Evolutionary conservation across 1,139 yeast genomes (phyloP).

Genomic region (Meyerozyma elateridarum): DNA sequence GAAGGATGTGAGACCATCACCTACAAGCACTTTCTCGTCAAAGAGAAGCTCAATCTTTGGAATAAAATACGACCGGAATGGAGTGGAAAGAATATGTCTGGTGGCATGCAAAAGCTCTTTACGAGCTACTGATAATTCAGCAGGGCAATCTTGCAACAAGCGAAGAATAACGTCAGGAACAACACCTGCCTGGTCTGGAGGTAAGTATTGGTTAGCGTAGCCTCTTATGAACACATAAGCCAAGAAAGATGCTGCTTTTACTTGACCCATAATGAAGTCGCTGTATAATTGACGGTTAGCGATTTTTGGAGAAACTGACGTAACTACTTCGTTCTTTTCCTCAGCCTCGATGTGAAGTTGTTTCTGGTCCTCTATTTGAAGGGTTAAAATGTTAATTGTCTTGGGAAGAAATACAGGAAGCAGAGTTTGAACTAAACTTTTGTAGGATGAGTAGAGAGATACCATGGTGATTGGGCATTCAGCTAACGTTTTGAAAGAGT

Average conservation of each 20-base stretch:
- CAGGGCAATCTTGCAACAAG: slow-evolving; percentile 90
- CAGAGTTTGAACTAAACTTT: slow-evolving; percentile 65
- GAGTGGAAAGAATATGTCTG: slow-evolving; percentile 87
- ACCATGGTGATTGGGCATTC: slow-evolving; percentile 98
- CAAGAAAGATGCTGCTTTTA: slow-evolving; percentile 90
- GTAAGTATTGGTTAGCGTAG: slow-evolving; percentile 62
- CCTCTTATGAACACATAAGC: slow-evolving; percentile 91
- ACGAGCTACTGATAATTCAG: slow-evolving; percentile 89
- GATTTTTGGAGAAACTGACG: slow-evolving; percentile 58
- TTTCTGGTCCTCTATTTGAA: slow-evolving; percentile 61
- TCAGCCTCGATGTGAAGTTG: slow-evolving; percentile 54
- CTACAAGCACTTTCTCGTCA: slow-evolving; percentile 83
- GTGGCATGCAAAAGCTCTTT: slow-evolving; percentile 93
- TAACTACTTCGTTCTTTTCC: slow-evolving; percentile 50
- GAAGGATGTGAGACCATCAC: slow-evolving; percentile 86
- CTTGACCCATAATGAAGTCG: slow-evolving; percentile 92
- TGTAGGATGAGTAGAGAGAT: slow-evolving; percentile 81
- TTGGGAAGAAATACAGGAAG: slow-evolving; percentile 78
- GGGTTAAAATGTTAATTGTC: slow-evolving; percentile 65
- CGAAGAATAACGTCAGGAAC: slow-evolving; percentile 88
- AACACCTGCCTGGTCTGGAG: slow-evolving; percentile 55
- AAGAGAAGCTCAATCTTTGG: slow-evolving; percentile 82
- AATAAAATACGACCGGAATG: slow-evolving; percentile 74
- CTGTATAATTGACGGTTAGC: slow-evolving; percentile 76
- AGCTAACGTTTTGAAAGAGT: slow-evolving; percentile 84